Base-by-base conservation (phyloP, 352 stramenopile genomes). In the Phytophthora pluvialis region DNA sequence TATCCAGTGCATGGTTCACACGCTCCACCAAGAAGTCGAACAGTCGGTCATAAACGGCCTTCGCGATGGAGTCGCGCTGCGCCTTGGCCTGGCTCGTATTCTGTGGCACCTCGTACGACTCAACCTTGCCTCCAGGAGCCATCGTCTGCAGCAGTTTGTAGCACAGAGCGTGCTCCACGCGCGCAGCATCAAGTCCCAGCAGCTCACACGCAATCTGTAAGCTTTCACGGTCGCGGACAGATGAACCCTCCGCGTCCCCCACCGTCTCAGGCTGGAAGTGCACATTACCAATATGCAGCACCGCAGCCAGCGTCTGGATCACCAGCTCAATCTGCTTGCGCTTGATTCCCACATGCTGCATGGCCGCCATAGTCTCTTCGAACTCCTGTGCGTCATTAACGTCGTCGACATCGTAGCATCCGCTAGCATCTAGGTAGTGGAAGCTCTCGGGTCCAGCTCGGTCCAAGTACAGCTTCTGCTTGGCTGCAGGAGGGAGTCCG, bases 1-100 rank as follows among this genome's bases (percentile, higher is more conserved):
- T 78, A 60, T 95, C 88, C 12, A 95, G 57, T 5, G 88, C 88
- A 59, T 91, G 78, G 55, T 97, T 98, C 33, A 98, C 77, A 33
- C 88, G 84, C 50, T 96, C 90, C 25, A 99, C 96, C 33, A 99
- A 81, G 78, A 98, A 99, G 48, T 98, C 80, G 76, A 99, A 99
- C 11, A 99, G 64, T 35, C 89, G 90, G 21, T 97, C 96, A 72
- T 99, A 99, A 10, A 99, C 81, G 40, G 97, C 83, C 82, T 99
- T 99, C 6, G 97, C 96, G 36, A 99, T 93, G 3, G 96, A 97
- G 73, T 99, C 97, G 5, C 97, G 85, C 62, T 97, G 96, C 48
- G 97, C 91, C 6, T 77, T 72, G 0, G 97, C 97, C 67, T 98
- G 94, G 33, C 69, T 93, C 8, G 73, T 67, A 62, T 95, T 95